phyloP scores from a whole-genome alignment of 164 flowering plant species.

The Vitis amurensis region DNA sequence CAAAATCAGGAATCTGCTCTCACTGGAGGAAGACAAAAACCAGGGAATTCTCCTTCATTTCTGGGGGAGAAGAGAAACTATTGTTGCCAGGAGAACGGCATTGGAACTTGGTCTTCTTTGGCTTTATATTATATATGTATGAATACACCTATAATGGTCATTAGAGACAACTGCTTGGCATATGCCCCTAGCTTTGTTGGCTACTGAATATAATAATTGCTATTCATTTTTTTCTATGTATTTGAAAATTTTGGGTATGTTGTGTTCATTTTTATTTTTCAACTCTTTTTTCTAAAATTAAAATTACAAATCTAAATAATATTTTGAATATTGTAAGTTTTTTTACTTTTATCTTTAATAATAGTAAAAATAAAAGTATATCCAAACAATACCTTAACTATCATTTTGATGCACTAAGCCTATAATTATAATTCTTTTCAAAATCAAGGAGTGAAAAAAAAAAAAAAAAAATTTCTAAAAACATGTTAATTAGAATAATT shows the following conservation, averaged over 20 bases:
- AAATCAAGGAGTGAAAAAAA: too few relatives aligned
- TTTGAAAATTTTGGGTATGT: too few relatives aligned
- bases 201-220: neutral
- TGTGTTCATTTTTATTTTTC: neutral
- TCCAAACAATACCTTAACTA: too few relatives aligned
- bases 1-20: slow-evolving; percentile 36
- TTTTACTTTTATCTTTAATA: too few relatives aligned
- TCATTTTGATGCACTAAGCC: too few relatives aligned
- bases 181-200: slow-evolving; percentile 11
- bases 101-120: slow-evolving; percentile 36
- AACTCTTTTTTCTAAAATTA: neutral
- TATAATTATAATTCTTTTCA: too few relatives aligned
- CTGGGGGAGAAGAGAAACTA: slow-evolving; percentile 15
- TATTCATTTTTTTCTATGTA: neutral
- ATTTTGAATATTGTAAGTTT: too few relatives aligned
- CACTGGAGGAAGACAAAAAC: slow-evolving; percentile 52
- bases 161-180: slow-evolving; percentile 2
- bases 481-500: too few relatives aligned
- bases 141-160: slow-evolving; percentile 17
- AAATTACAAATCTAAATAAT: neutral
- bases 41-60: slow-evolving; percentile 45
- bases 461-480: too few relatives aligned
- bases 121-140: slow-evolving; percentile 19
- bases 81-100: slow-evolving; percentile 14
- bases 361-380: too few relatives aligned